Conservation (phyloP, 345 rosid genomes). For the Geranium rotundifolium region DNA sequence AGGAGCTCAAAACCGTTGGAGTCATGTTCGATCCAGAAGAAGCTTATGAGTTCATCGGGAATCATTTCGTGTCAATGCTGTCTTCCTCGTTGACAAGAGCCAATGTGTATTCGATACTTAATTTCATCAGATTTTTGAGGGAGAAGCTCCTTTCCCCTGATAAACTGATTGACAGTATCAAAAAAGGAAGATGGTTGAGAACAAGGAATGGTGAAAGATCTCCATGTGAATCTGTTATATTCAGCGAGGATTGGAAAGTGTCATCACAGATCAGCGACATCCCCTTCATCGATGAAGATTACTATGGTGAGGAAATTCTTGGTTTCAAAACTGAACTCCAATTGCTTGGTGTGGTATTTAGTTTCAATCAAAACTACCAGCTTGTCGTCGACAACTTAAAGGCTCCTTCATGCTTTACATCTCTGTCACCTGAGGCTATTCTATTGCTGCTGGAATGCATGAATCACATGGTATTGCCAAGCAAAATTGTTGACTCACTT, state of each 20-base stretch:
- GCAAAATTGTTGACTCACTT: constrained; percentile 16
- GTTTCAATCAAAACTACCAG: constrained; percentile 19
- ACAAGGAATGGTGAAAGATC: constrained; percentile 32
- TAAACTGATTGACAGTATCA: constrained; percentile 31
- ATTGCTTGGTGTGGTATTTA: constrained; percentile 45
- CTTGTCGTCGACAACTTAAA: constrained; percentile 34
- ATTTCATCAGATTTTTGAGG: constrained; percentile 42
- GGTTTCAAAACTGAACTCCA: constrained; percentile 33
- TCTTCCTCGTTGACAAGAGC: constrained; percentile 26
- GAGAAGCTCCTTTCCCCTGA: constrained; percentile 25
- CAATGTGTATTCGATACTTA: constrained; percentile 36
- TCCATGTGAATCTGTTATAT: constrained; percentile 48
- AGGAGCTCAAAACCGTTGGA: constrained; percentile 42
- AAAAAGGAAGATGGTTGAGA: constrained; percentile 32
- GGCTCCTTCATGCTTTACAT: constrained; percentile 5
- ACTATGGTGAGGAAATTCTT: constrained; percentile 30
- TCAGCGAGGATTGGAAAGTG: constrained; percentile 33
- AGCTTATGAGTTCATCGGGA: constrained; percentile 44
- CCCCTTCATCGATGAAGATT: constrained; percentile 35
- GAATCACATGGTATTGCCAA: not conserved
- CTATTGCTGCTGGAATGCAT: constrained; percentile 34
- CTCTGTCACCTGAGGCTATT: constrained; percentile 33
- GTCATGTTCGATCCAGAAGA: constrained; percentile 46
- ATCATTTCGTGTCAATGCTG: constrained; percentile 42
- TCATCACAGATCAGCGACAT: constrained; percentile 42